Conservation (phyloP, 768 basidiomycete species). For the Suillus discolor region DNA sequence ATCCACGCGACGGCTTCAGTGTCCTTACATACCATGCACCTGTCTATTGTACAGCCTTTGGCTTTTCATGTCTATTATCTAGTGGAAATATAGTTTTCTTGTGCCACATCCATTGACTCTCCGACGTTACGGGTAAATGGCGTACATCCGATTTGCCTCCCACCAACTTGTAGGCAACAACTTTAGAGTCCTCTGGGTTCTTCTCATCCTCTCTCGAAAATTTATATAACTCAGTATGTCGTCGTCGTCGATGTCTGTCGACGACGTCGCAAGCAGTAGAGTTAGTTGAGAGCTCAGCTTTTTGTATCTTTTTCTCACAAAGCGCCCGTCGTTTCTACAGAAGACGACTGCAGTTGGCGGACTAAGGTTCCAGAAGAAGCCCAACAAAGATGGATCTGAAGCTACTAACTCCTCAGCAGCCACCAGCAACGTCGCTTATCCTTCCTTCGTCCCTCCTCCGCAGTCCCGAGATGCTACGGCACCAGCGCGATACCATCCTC, state of each 20-base stretch:
- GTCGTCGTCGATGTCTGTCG: conserved; percentile 47
- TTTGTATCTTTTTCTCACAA: conserved; percentile 31
- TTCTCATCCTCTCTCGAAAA: not conserved
- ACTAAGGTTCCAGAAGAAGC: conserved; percentile 51
- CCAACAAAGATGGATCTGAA: conserved; percentile 32
- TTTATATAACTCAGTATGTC: conserved; percentile 10
- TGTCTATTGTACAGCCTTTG: conserved; percentile 23
- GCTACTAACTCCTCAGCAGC: conserved; percentile 48
- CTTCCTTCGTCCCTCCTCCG: conserved; percentile 44
- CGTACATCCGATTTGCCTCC: conserved; percentile 19
- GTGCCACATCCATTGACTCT: conserved; percentile 56
- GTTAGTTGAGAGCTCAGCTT: conserved; percentile 44
- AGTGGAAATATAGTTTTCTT: conserved; percentile 40
- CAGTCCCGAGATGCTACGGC: conserved; percentile 82
- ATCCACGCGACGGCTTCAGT: not conserved
- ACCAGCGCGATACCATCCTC: conserved; percentile 61
- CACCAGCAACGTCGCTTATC: conserved; percentile 64
- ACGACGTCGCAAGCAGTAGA: conserved; percentile 49
- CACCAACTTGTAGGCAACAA: conserved; percentile 23
- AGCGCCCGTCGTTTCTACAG: conserved; percentile 36
- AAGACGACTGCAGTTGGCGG: conserved; percentile 42
- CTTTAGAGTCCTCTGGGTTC: conserved; percentile 9
- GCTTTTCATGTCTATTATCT: conserved; percentile 34
- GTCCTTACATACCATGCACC: conserved; percentile 11
- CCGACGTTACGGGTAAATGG: conserved; percentile 46